These are phyloP conservation scores for Coemansia brasiliensis DNA, from an alignment of 192 early-diverging fungal genomes.

Conservation along the genomic window DNA sequence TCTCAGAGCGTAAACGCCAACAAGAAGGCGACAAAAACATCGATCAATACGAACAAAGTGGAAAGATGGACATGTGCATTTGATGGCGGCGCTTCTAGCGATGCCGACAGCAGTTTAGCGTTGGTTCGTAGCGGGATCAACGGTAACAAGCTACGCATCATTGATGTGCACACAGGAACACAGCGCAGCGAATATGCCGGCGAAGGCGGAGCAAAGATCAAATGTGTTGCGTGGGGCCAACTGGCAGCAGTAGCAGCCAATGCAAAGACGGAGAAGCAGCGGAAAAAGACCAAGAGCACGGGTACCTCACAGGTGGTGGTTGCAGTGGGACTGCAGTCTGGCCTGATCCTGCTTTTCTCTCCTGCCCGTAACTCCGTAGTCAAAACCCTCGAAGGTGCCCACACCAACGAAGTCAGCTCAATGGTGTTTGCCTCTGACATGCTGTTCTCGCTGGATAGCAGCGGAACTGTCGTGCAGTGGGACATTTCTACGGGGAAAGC, in stretches of 20 bases:
- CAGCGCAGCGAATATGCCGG: slow-evolving; percentile 39
- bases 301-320: slow-evolving; percentile 8
- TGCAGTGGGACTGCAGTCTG: slow-evolving; percentile 27
- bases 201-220: slow-evolving; percentile 10
- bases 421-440: background rate
- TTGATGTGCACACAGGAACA: slow-evolving; percentile 44
- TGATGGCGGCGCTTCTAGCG: slow-evolving; percentile 10
- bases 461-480: slow-evolving; percentile 37
- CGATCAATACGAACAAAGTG: background rate
- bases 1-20: slow-evolving; percentile 3
- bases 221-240: slow-evolving; percentile 23
- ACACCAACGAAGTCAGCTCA: background rate
- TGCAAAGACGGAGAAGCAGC: background rate
- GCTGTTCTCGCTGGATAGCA: slow-evolving; percentile 28
- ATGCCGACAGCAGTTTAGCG: slow-evolving; percentile 25
- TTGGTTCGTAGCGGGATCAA: slow-evolving; percentile 36
- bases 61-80: slow-evolving; percentile 39
- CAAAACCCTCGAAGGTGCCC: slow-evolving; percentile 16
- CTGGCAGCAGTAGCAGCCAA: background rate
- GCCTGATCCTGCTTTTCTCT: slow-evolving; percentile 38
- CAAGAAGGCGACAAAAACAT: slow-evolving; percentile 11
- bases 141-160: slow-evolving; percentile 35
- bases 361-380: slow-evolving; percentile 43
- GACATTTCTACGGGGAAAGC: slow-evolving; percentile 1
- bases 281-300: background rate